Conservation (phyloP, 2,329 filamentous ascomycete species). For the Cladobotryum mycophilum region DNA sequence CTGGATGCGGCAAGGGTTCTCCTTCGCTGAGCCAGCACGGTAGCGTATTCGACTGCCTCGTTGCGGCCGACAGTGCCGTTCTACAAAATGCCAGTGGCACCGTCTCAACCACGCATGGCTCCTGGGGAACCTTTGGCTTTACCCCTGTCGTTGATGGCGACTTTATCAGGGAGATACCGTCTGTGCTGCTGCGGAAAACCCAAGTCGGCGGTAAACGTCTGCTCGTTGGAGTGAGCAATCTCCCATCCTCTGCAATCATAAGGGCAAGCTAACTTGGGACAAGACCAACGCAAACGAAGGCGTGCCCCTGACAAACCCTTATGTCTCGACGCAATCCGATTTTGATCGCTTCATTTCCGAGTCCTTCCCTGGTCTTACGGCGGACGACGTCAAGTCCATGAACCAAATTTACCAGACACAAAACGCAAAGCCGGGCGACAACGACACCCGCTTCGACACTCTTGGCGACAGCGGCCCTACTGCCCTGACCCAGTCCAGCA, state of each 20-base stretch:
- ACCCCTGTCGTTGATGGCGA: constrained; percentile 31
- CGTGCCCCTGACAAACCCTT: constrained; percentile 29
- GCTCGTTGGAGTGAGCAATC: constrained; percentile 21
- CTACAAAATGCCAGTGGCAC: constrained; percentile 31
- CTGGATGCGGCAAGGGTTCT: constrained; percentile 22
- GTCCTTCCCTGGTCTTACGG: constrained; percentile 28
- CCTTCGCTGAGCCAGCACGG: constrained; percentile 8
- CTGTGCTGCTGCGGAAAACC: constrained; percentile 21
- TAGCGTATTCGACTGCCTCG: constrained; percentile 29
- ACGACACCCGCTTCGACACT: constrained; percentile 30
- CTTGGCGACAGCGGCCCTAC: constrained; percentile 33
- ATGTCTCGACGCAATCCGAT: constrained; percentile 24
- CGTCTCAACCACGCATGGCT: constrained; percentile 21
- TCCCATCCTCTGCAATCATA: background rate
- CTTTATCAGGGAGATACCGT: constrained; percentile 26
- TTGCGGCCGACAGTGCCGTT: constrained; percentile 23
- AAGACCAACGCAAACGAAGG: constrained; percentile 36
- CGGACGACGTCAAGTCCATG: constrained; percentile 25
- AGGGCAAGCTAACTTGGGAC: background rate
- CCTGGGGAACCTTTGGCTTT: constrained; percentile 29
- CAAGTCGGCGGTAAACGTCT: constrained; percentile 28
- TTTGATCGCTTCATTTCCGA: constrained; percentile 26
- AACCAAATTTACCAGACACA: constrained; percentile 24
- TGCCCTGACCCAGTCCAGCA: constrained; percentile 43
- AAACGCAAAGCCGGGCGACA: constrained; percentile 16